Percentiles rank a stretch among this genome's conserved stretches.
These are phyloP conservation scores for Exophiala lecanii-corni DNA, from an alignment of 2,329 filamentous ascomycete genomes.

Conservation along the genomic window DNA sequence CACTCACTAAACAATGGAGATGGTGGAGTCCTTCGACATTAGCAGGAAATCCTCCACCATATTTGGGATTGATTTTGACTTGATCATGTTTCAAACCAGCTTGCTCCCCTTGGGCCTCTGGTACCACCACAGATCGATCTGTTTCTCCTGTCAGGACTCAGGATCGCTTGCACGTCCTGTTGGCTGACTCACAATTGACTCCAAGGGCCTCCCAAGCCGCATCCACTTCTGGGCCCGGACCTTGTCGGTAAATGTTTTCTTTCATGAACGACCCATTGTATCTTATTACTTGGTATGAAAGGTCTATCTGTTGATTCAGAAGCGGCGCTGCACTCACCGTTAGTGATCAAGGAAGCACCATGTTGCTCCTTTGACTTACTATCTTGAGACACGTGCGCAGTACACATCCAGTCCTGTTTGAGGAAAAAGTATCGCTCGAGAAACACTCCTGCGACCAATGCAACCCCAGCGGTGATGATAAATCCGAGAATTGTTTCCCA, in stretches of 20 bases:
- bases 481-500: not conserved
- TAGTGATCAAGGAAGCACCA: no score
- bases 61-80: constrained; percentile 51
- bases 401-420: not conserved
- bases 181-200: constrained; percentile 43
- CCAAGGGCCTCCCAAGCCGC: constrained; percentile 53
- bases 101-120: constrained; percentile 44
- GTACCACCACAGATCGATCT: constrained; percentile 48
- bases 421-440: not conserved
- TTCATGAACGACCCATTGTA: constrained; percentile 57
- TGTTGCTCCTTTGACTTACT: no score
- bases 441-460: not conserved
- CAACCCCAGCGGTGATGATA: not conserved
- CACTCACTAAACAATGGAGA: constrained; percentile 45
- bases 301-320: constrained; percentile 9
- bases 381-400: not conserved
- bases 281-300: constrained; percentile 37
- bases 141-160: constrained; percentile 10
- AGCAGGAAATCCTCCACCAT: constrained; percentile 53
- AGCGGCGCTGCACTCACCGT: not conserved
- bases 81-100: constrained; percentile 52
- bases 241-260: constrained; percentile 50
- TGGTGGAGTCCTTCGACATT: constrained; percentile 34
- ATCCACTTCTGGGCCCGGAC: constrained; percentile 51
- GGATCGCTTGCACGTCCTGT: not conserved